Conservation (phyloP, 2,329 filamentous ascomycete species). For the Esteya vermicola region DNA sequence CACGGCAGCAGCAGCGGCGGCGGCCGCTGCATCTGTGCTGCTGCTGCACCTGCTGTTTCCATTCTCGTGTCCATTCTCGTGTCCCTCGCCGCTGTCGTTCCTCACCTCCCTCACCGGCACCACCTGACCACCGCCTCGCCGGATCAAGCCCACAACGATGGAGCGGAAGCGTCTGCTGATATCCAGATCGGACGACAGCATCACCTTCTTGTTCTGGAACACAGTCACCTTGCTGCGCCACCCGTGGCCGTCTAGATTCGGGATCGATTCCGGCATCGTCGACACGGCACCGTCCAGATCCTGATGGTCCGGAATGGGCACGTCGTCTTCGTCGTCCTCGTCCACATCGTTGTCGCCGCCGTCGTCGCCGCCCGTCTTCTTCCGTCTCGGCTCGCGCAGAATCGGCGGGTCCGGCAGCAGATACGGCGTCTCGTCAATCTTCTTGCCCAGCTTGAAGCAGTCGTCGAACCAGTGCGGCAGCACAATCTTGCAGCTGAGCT, state of each 20-base stretch:
- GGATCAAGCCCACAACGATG: slow-evolving; percentile 58
- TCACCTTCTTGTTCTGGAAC: slow-evolving; percentile 64
- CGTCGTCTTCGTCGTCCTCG: slow-evolving; percentile 1
- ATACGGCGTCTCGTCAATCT: slow-evolving; percentile 82
- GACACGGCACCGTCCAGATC: slow-evolving; percentile 54
- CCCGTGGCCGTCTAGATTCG: slow-evolving; percentile 21
- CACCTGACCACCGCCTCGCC: slow-evolving; percentile 54
- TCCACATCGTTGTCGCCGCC: slow-evolving; percentile 24
- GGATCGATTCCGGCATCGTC: slow-evolving; percentile 26
- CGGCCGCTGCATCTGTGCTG: too few relatives aligned
- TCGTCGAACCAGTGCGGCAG: slow-evolving; percentile 97
- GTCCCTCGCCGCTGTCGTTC: slow-evolving; percentile 18
- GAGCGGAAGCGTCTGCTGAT: slow-evolving; percentile 52
- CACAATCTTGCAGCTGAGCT: slow-evolving; percentile 64
- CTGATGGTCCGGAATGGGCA: slow-evolving; percentile 35
- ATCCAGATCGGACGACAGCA: slow-evolving; percentile 61
- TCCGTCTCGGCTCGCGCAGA: slow-evolving; percentile 25
- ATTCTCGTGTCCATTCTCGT: too few relatives aligned
- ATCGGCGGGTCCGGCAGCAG: slow-evolving; percentile 75
- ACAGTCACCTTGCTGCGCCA: slow-evolving; percentile 46
- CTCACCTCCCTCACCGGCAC: slow-evolving; percentile 21
- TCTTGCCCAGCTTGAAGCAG: slow-evolving; percentile 81
- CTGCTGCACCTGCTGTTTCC: too few relatives aligned
- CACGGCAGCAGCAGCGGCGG: too few relatives aligned
- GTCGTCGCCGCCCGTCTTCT: not conserved